Conservation (phyloP, 1,139 yeast genomes). For the Hanseniaspora sp. region DNA sequence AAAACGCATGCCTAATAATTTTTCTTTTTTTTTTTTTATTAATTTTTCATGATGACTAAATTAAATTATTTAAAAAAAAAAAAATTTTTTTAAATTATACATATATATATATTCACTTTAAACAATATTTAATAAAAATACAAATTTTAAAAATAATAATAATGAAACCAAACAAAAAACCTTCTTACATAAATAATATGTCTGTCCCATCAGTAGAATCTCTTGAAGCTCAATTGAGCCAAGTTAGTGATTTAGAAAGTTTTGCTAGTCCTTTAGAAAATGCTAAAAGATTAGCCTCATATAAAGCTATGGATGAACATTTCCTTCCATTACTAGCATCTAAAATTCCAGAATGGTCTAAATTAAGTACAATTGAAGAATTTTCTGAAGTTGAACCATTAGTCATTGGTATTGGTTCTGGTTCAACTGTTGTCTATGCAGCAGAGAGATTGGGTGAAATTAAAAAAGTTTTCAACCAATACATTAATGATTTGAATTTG, state of each 20-base stretch:
- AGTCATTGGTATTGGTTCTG: slow-evolving; percentile 89
- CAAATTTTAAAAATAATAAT: background rate
- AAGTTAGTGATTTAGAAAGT: background rate
- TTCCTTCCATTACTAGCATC: slow-evolving; percentile 13
- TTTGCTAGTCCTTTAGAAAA: slow-evolving; percentile 32
- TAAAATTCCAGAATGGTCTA: slow-evolving; percentile 25
- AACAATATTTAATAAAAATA: background rate
- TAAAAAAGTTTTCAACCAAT: slow-evolving; percentile 24
- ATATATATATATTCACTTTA: too few species aligned
- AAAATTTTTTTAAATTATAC: background rate
- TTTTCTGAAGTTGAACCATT: slow-evolving; percentile 35
- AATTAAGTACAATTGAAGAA: slow-evolving; percentile 51
- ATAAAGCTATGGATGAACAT: slow-evolving; percentile 65
- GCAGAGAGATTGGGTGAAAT: slow-evolving; percentile 83
- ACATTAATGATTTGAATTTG: slow-evolving; percentile 35
- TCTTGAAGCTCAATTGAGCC: background rate
- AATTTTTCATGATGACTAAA: background rate
- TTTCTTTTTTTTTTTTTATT: background rate
- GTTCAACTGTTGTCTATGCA: slow-evolving; percentile 89
- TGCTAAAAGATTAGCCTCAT: slow-evolving; percentile 73
- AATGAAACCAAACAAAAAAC: background rate
- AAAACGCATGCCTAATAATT: background rate
- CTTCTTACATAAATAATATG: background rate
- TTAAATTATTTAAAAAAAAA: background rate
- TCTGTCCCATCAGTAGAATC: slow-evolving; percentile 2